Evolutionary conservation across 768 basidiomycete genomes (phyloP).

Genomic region (Tubosaeta sp.): DNA sequence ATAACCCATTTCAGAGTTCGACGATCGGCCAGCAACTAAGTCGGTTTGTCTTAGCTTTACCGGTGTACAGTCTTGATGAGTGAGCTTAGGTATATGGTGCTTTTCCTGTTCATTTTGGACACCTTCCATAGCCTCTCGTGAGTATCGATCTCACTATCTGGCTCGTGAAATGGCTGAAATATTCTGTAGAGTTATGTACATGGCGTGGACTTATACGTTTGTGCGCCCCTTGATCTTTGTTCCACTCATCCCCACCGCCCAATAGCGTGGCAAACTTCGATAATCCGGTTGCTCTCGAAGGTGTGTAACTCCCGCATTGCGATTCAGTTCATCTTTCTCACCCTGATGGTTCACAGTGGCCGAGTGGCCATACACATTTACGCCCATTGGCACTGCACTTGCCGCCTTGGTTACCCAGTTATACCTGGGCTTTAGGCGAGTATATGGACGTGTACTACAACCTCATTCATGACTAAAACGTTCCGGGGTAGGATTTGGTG

Average conservation of each 20-base stretch:
- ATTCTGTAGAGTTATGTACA: constrained; percentile 9
- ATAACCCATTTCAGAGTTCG: constrained; percentile 3
- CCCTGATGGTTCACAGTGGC: constrained; percentile 28
- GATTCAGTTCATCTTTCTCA: background rate
- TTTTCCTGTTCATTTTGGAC: constrained; percentile 12
- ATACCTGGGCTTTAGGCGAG: constrained; percentile 45
- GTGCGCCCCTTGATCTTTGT: background rate
- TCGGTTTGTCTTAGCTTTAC: background rate
- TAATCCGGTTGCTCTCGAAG: constrained; percentile 10
- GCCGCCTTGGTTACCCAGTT: constrained; percentile 48
- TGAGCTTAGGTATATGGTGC: constrained; percentile 9
- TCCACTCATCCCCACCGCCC: background rate
- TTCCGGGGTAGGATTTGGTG: constrained; percentile 11
- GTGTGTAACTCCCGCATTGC: background rate
- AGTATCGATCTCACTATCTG: background rate
- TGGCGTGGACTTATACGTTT: constrained; percentile 18
- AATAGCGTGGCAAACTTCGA: constrained; percentile 12
- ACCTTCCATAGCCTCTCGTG: constrained; percentile 14
- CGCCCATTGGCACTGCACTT: constrained; percentile 42
- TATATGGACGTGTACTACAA: background rate
- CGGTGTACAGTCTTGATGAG: background rate
- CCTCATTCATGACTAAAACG: background rate
- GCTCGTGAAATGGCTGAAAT: background rate
- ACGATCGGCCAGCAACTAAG: constrained; percentile 9
- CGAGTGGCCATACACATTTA: constrained; percentile 50